phyloP scores from a whole-genome alignment of 805 yeast species.

The Cyberlindnera saturnus region DNA sequence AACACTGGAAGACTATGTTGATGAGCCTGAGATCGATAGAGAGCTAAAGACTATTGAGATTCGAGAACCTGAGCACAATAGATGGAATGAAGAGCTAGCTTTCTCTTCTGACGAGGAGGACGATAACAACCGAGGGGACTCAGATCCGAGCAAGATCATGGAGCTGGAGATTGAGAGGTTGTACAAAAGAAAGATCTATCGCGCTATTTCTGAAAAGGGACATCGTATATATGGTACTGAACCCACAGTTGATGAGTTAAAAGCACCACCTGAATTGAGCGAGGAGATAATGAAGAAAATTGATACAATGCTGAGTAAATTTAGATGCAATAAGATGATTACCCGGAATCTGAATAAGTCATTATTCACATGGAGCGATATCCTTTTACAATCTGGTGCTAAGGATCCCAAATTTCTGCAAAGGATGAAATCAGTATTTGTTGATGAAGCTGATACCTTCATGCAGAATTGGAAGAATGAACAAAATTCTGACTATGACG shows the following conservation, averaged over 20 bases:
- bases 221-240: background rate
- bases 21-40: constrained; percentile 4
- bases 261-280: background rate
- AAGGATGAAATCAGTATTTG: constrained; percentile 2
- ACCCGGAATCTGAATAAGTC: constrained; percentile 43
- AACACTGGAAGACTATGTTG: background rate
- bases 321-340: constrained; percentile 53
- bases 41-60: background rate
- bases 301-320: constrained; percentile 76
- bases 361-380: constrained; percentile 31
- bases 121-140: background rate
- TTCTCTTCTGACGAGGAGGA: background rate
- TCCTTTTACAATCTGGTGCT: background rate
- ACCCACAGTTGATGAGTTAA: background rate
- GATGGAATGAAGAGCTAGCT: background rate
- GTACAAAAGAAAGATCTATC: constrained; percentile 3
- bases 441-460: constrained; percentile 73
- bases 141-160: constrained; percentile 4
- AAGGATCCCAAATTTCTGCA: background rate
- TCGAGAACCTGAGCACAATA: background rate
- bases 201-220: background rate
- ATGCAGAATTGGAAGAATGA: constrained; percentile 53
- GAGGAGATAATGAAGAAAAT: background rate
- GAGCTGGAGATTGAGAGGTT: constrained; percentile 8
- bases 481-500: background rate